Evolutionary conservation across 2,329 filamentous ascomycete species (phyloP).

Genomic region (Microcyclospora pomicola): DNA sequence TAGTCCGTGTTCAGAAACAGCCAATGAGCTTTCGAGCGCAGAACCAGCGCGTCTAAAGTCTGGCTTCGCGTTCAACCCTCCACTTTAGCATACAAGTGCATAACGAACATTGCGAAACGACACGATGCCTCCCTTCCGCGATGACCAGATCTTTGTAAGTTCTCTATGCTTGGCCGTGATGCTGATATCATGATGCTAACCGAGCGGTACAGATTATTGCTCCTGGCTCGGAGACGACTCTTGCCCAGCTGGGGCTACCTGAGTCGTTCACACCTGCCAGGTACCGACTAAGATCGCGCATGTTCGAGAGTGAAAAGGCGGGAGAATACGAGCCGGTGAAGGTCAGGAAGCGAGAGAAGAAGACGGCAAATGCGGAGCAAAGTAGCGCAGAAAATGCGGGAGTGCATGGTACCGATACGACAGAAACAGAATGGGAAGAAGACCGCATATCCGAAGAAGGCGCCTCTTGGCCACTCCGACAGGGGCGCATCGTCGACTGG

Average conservation of each 20-base stretch:
- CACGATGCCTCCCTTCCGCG: slow-evolving; percentile 21
- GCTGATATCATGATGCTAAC: no score
- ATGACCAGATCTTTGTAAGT: slow-evolving; percentile 23
- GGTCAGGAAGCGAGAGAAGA: slow-evolving; percentile 42
- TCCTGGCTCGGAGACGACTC: slow-evolving; percentile 75
- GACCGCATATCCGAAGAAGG: slow-evolving; percentile 78
- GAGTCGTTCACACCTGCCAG: slow-evolving; percentile 87
- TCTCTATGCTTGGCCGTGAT: background rate
- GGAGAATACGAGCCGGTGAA: slow-evolving; percentile 73
- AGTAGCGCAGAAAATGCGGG: slow-evolving; percentile 4
- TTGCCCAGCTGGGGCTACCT: slow-evolving; percentile 78
- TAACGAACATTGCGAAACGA: no score
- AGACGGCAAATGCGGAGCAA: background rate
- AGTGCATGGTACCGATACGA: slow-evolving; percentile 37
- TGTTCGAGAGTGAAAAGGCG: slow-evolving; percentile 69
- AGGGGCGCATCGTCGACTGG: slow-evolving; percentile 80
- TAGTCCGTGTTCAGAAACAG: no score
- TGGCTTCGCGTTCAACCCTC: no score
- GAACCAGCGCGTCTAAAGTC: no score
- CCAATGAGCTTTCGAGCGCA: no score
- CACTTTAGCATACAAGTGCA: no score
- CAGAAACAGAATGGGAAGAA: slow-evolving; percentile 64
- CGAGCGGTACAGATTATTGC: slow-evolving; percentile 43
- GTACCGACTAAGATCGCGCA: slow-evolving; percentile 76
- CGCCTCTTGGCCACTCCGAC: slow-evolving; percentile 72